Conservation (phyloP, 305 asterid species). For the Petunia hybrid region DNA sequence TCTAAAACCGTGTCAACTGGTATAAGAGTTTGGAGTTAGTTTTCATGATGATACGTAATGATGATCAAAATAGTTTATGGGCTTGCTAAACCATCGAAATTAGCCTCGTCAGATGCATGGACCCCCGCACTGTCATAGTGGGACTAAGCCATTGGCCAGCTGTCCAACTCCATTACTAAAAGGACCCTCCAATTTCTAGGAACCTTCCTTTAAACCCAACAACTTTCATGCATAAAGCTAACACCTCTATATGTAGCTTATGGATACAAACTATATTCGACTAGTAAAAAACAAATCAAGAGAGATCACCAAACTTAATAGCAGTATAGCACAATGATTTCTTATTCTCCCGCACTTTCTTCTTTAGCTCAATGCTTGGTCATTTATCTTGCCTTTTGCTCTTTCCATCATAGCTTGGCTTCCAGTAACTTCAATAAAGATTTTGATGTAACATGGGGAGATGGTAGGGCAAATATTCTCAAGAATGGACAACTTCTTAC, state of each 20-base stretch:
- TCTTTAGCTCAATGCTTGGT: background rate
- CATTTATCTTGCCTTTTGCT: background rate
- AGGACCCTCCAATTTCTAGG: conserved; percentile 7
- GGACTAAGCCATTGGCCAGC: conserved; percentile 9
- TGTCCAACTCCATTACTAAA: conserved; percentile 24
- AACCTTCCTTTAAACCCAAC: background rate
- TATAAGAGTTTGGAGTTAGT: background rate
- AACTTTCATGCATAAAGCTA: background rate
- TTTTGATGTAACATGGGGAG: conserved; percentile 44
- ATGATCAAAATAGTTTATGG: background rate
- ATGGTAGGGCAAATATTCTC: conserved; percentile 34
- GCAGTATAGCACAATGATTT: background rate
- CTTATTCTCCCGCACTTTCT: background rate
- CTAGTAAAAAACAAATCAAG: background rate
- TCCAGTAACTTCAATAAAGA: conserved; percentile 26
- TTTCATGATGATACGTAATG: background rate
- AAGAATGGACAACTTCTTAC: conserved; percentile 44
- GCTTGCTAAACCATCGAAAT: conserved; percentile 7
- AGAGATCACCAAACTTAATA: background rate
- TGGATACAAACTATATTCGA: conserved; percentile 22
- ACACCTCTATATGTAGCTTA: background rate
- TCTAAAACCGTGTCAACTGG: background rate
- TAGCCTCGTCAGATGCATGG: background rate
- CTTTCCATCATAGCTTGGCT: conserved; percentile 15
- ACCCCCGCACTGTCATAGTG: conserved; percentile 3